Evolutionary conservation across 2,329 filamentous ascomycete genomes (phyloP).

Genomic region (Paraphoma sp.): DNA sequence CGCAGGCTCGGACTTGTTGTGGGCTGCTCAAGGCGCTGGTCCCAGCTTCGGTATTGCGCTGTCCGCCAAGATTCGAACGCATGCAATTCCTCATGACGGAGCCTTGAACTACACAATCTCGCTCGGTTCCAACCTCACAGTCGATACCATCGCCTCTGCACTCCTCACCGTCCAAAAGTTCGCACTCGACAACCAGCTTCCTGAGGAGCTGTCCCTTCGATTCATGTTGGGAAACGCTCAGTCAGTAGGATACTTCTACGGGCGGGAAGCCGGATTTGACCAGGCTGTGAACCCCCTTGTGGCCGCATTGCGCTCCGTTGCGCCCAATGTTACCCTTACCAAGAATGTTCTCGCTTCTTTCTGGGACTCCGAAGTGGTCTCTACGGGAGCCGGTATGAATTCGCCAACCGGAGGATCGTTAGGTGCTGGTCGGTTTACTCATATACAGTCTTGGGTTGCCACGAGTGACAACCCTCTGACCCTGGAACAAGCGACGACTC

Average conservation of each 20-base stretch:
- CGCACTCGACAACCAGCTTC: constrained; percentile 8
- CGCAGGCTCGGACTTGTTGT: constrained; percentile 12
- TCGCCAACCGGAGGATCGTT: constrained; percentile 17
- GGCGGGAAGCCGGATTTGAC: constrained; percentile 15
- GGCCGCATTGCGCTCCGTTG: constrained; percentile 7
- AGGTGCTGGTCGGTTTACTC: constrained; percentile 18
- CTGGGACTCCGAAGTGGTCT: constrained; percentile 19
- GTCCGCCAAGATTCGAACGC: constrained; percentile 15
- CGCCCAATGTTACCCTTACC: constrained; percentile 6
- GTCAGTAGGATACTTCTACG: constrained; percentile 22
- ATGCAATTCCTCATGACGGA: constrained; percentile 6
- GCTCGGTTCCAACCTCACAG: not conserved
- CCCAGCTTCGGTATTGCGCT: constrained; percentile 15
- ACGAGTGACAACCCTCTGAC: constrained; percentile 19
- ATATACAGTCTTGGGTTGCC: constrained; percentile 19
- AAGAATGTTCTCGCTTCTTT: constrained; percentile 19
- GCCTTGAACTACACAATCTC: constrained; percentile 14
- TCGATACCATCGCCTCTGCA: constrained; percentile 7
- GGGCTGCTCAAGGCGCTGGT: constrained; percentile 19
- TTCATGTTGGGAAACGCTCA: constrained; percentile 11
- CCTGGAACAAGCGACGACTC: constrained; percentile 14
- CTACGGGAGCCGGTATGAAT: constrained; percentile 15
- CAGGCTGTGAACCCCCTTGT: constrained; percentile 13
- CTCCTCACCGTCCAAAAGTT: constrained; percentile 21
- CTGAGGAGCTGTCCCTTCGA: constrained; percentile 21